These are phyloP conservation scores for Cotoneaster glaucophyllus DNA, from an alignment of 306 rosid genomes.

Conservation along the genomic window DNA sequence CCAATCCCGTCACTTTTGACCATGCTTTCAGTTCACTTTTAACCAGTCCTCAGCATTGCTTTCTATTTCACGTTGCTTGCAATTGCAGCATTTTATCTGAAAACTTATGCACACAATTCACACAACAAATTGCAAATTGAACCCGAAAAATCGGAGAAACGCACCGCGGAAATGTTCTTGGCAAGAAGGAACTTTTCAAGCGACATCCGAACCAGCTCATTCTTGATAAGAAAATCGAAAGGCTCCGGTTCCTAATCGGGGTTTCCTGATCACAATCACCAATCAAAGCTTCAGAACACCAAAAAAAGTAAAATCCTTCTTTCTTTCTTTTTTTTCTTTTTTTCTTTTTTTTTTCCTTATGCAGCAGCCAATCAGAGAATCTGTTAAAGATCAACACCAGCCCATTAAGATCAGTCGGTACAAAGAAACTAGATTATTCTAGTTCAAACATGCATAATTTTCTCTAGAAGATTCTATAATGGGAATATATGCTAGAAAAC, in stretches of 20 bases:
- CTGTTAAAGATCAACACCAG: too few species aligned
- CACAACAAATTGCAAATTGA: neutral
- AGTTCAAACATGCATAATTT: too few species aligned
- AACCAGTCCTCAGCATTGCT: neutral
- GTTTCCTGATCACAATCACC: conserved; percentile 26
- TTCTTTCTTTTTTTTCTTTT: too few species aligned
- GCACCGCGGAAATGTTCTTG: conserved; percentile 80
- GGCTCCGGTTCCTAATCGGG: conserved; percentile 59
- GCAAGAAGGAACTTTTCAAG: conserved; percentile 80
- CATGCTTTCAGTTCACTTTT: neutral
- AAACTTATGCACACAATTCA: neutral
- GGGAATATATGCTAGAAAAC: too few species aligned
- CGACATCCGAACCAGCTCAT: conserved; percentile 80
- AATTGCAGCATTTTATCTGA: neutral
- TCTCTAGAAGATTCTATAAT: too few species aligned
- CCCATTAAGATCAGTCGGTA: too few species aligned
- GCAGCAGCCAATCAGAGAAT: neutral
- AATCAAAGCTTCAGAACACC: neutral
- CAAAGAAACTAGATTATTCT: too few species aligned
- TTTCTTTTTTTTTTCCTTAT: neutral
- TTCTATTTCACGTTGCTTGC: neutral
- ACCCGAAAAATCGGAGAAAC: neutral
- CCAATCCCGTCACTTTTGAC: too few species aligned
- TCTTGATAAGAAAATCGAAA: conserved; percentile 84
- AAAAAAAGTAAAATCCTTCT: neutral